Percentiles rank a stretch among this genome's conserved stretches.
phyloP scores from a whole-genome alignment of 2,329 filamentous ascomycete genomes.

The Sordariomycetes sp. region DNA sequence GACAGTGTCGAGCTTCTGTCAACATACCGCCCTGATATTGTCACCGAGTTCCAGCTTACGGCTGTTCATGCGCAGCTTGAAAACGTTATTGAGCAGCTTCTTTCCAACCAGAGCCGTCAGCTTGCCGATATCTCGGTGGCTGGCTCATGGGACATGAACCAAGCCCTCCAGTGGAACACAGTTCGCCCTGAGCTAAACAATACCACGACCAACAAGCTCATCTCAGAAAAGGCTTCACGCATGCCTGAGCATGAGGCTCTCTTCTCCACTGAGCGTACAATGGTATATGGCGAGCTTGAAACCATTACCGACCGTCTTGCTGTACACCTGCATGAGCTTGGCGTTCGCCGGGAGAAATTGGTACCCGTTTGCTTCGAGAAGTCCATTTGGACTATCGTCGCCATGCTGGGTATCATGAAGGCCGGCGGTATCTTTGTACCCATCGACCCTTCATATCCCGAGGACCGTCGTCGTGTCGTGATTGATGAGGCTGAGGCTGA shows the following conservation, averaged over 20 bases:
- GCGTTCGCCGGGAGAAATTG: not conserved
- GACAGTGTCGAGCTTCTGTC: not conserved
- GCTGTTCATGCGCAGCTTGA: not conserved
- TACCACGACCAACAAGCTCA: not conserved
- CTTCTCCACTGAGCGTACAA: conserved; percentile 22
- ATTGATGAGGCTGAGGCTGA: not conserved
- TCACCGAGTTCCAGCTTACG: not conserved
- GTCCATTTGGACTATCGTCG: not conserved
- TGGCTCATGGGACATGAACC: not conserved
- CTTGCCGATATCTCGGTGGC: not conserved
- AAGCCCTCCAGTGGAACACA: not conserved
- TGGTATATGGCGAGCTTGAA: not conserved
- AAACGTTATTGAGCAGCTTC: not conserved
- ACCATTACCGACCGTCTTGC: not conserved
- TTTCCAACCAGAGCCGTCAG: not conserved
- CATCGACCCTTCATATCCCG: not conserved
- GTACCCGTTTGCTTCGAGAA: not conserved
- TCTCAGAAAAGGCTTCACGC: not conserved
- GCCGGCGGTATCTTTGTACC: not conserved
- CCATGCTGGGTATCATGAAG: not conserved
- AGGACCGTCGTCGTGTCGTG: conserved; percentile 1
- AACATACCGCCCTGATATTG: not conserved
- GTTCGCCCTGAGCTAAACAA: not conserved
- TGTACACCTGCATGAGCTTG: not conserved
- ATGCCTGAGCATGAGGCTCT: conserved; percentile 23